phyloP scores from a whole-genome alignment of 768 basidiomycete species.

The Leccinum aurantiacum region DNA sequence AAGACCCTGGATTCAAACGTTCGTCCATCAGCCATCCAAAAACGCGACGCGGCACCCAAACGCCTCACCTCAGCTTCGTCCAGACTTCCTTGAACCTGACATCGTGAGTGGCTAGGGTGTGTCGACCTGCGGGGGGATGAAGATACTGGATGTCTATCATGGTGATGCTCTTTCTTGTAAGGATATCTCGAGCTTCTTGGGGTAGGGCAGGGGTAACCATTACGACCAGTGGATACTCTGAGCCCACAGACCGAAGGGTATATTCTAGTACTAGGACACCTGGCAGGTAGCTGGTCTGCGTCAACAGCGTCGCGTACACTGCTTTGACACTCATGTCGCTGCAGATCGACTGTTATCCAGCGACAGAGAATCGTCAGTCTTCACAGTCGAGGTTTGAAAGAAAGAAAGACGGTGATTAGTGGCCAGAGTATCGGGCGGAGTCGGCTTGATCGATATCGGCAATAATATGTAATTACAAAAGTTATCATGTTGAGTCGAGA shows the following conservation, averaged over 20 bases:
- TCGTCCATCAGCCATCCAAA: not conserved
- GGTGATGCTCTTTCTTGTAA: constrained; percentile 53
- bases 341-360: not conserved
- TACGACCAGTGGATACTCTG: constrained; percentile 72
- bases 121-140: constrained; percentile 45
- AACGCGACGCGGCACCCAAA: not conserved
- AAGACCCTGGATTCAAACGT: constrained; percentile 43
- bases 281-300: constrained; percentile 57
- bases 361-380: not conserved
- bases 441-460: not conserved
- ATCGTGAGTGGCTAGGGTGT: constrained; percentile 37
- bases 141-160: constrained; percentile 62
- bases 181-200: constrained; percentile 46
- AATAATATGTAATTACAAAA: not conserved
- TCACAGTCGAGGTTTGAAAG: not conserved
- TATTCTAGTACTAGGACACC: constrained; percentile 57
- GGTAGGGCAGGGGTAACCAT: constrained; percentile 68
- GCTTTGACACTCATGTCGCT: constrained; percentile 38
- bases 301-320: constrained; percentile 80
- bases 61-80: constrained; percentile 54
- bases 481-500: not conserved
- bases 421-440: not conserved
- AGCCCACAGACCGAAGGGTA: constrained; percentile 50
- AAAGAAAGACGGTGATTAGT: not conserved
- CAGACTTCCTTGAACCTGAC: constrained; percentile 62